A percentile compares a stretch with the other conserved stretches of the same genome.
Evolutionary conservation across 768 basidiomycete genomes (phyloP).

Genomic region (Xerocomellus amylosporus): DNA sequence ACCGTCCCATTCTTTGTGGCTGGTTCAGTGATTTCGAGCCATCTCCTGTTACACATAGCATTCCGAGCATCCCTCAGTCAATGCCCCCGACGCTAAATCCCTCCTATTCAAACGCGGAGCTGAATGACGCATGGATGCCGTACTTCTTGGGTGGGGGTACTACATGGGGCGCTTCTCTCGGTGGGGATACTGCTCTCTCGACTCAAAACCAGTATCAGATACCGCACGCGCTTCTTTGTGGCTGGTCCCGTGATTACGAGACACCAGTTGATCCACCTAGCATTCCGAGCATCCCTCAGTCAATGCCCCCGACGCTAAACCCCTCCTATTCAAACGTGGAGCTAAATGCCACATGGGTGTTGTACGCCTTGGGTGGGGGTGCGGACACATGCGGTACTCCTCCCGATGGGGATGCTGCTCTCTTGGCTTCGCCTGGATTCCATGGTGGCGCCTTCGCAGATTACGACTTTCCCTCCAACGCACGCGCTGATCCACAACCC

Average conservation of each 20-base stretch:
- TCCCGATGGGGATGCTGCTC: not conserved
- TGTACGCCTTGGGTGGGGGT: not conserved
- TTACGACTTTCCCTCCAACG: not conserved
- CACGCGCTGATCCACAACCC: not conserved
- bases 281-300: not conserved
- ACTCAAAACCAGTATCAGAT: no score
- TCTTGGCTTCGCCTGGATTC: not conserved
- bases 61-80: not conserved
- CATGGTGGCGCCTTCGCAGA: not conserved
- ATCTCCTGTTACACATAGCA: not conserved
- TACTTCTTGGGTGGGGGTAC: not conserved
- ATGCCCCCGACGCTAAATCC: not conserved
- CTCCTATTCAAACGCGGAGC: not conserved
- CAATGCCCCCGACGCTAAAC: not conserved
- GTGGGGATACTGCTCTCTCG: not conserved
- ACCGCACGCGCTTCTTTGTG: no score
- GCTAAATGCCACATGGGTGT: not conserved
- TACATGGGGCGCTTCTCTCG: not conserved
- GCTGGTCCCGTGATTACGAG: no score
- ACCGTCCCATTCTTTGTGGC: slow-evolving; percentile 52
- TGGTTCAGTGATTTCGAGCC: not conserved
- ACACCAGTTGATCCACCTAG: not conserved
- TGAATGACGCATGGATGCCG: not conserved
- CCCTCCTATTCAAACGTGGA: not conserved
- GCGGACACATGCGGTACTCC: not conserved